Conservation (phyloP, 768 basidiomycete genomes). For the Boletus eberwhitei region DNA sequence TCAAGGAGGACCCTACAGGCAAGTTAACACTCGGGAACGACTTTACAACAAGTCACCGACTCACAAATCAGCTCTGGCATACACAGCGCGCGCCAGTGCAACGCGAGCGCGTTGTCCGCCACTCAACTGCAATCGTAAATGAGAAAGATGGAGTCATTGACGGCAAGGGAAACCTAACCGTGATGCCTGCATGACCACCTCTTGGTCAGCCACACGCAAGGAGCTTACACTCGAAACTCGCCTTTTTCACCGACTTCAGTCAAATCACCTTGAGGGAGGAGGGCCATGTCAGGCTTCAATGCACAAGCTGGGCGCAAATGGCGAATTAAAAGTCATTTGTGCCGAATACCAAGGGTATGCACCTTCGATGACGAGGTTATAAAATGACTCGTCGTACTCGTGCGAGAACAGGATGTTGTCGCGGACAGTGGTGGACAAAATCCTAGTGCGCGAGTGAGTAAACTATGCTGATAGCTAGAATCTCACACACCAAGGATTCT, state of each 20-base stretch:
- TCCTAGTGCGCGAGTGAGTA: slow-evolving; percentile 40
- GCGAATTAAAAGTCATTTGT: not conserved
- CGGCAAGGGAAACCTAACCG: slow-evolving; percentile 38
- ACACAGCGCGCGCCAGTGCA: slow-evolving; percentile 83
- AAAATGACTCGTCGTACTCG: slow-evolving; percentile 81
- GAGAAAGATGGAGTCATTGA: slow-evolving; percentile 11
- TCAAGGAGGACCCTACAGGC: slow-evolving; percentile 67
- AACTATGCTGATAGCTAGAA: not conserved
- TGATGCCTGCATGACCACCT: slow-evolving; percentile 42
- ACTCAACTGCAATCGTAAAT: slow-evolving; percentile 48
- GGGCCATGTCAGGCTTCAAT: slow-evolving; percentile 70
- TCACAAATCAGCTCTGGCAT: slow-evolving; percentile 86
- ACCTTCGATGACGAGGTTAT: slow-evolving; percentile 81
- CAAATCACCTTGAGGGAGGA: slow-evolving; percentile 78
- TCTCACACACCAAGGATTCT: slow-evolving; percentile 71
- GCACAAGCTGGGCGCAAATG: slow-evolving; percentile 63
- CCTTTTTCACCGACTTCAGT: slow-evolving; percentile 88
- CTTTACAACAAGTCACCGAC: slow-evolving; percentile 12
- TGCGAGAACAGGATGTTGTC: slow-evolving; percentile 94
- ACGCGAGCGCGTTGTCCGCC: slow-evolving; percentile 86
- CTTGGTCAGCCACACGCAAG: not conserved
- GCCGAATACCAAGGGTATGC: not conserved
- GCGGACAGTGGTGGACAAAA: slow-evolving; percentile 79
- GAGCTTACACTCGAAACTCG: slow-evolving; percentile 17
- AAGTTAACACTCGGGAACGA: not conserved